Evolutionary conservation across 768 basidiomycete genomes (phyloP).

Genomic region (Leucocoprinus birnbaumii): DNA sequence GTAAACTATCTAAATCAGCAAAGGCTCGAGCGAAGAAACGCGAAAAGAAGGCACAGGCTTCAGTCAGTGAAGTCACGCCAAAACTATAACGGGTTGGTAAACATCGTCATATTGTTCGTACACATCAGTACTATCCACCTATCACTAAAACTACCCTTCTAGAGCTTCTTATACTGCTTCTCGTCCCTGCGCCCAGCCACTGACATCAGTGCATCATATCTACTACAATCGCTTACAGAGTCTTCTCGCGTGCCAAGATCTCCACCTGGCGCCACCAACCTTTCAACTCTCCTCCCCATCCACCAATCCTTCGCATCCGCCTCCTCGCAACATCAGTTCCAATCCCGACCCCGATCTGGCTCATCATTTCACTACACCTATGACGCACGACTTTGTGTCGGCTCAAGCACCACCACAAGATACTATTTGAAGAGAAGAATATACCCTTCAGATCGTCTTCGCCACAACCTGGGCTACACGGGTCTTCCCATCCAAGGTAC

Average conservation of each 20-base stretch:
- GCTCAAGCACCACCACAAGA: conserved; percentile 48
- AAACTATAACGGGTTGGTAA: background rate
- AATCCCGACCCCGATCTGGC: conserved; percentile 25
- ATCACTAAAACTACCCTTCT: no score
- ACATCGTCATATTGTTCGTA: no score
- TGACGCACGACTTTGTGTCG: conserved; percentile 33
- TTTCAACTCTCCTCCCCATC: conserved; percentile 42
- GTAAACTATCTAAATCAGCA: conserved; percentile 57
- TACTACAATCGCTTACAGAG: no score
- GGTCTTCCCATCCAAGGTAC: conserved; percentile 26
- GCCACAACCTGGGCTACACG: conserved; percentile 49
- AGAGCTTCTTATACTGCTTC: no score
- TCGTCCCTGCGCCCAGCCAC: no score
- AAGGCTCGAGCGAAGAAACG: conserved; percentile 50
- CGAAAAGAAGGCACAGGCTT: conserved; percentile 24
- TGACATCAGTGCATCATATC: no score
- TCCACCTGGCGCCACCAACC: conserved; percentile 37
- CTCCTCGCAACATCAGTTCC: conserved; percentile 25
- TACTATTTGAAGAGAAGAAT: conserved; percentile 47
- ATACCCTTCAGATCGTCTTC: conserved; percentile 33
- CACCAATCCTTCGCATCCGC: conserved; percentile 49
- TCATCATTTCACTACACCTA: conserved; percentile 24
- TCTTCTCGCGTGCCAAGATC: conserved; percentile 20
- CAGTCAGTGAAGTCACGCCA: conserved; percentile 6
- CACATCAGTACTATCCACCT: no score